Percentiles rank a stretch among this genome's conserved stretches.
Evolutionary conservation across 2,329 filamentous ascomycete genomes (phyloP).

Genomic region (Stemphylium beticola): DNA sequence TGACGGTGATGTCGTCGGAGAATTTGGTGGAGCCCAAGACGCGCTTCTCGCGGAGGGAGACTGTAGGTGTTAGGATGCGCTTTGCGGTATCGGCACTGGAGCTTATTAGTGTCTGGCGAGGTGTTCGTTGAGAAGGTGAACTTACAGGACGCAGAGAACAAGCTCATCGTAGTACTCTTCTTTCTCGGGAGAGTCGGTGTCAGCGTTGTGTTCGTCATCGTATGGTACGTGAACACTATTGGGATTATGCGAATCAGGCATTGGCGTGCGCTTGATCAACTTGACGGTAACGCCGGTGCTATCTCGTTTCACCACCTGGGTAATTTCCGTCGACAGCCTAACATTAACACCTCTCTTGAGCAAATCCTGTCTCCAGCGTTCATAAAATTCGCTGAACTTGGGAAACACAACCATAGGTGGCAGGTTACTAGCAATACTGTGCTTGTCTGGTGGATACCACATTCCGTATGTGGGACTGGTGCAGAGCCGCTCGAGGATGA

Average conservation of each 20-base stretch:
- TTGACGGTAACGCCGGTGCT: conserved; percentile 60
- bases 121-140: not conserved
- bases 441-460: conserved; percentile 62
- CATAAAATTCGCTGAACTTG: conserved; percentile 66
- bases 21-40: conserved; percentile 75
- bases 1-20: conserved; percentile 74
- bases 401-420: conserved; percentile 68
- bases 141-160: conserved; percentile 65
- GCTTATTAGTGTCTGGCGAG: conserved; percentile 1
- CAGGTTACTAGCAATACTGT: conserved; percentile 57
- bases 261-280: conserved; percentile 52
- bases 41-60: conserved; percentile 66
- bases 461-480: conserved; percentile 64
- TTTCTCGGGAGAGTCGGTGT: conserved; percentile 50
- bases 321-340: conserved; percentile 63
- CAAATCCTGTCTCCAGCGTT: conserved; percentile 63
- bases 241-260: conserved; percentile 52
- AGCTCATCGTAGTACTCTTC: conserved; percentile 68
- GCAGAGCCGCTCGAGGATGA: conserved; percentile 64
- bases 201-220: conserved; percentile 47
- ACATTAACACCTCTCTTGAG: conserved; percentile 62
- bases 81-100: conserved; percentile 61
- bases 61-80: conserved; percentile 63
- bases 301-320: conserved; percentile 58
- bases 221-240: conserved; percentile 53